These are phyloP conservation scores for Populus tomentosa DNA, from an alignment of 441 rosid genomes.

Conservation along the genomic window DNA sequence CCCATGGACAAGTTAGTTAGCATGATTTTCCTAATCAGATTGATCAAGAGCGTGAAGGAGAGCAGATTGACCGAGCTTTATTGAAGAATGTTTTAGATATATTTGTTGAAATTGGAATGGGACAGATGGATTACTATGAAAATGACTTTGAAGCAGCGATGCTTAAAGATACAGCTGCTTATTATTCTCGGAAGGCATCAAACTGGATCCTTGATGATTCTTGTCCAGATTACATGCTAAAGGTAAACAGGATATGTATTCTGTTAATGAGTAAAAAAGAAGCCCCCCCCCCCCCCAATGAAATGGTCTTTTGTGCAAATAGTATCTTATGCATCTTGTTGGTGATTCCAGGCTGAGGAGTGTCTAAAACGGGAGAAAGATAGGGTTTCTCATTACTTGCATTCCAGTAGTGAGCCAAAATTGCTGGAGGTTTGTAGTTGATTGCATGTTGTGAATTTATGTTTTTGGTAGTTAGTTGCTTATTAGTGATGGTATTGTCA, in stretches of 20 bases:
- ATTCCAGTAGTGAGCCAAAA: conserved; percentile 84
- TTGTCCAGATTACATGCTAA: conserved; percentile 86
- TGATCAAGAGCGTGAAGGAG: conserved; percentile 94
- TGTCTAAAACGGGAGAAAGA: conserved; percentile 92
- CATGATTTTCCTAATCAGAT: conserved; percentile 36
- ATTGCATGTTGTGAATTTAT: not conserved
- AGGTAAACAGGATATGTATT: conserved; percentile 29
- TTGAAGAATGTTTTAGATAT: conserved; percentile 87
- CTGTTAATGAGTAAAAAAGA: not conserved
- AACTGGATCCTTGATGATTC: conserved; percentile 90
- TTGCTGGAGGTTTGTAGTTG: conserved; percentile 69
- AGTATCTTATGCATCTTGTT: conserved; percentile 8
- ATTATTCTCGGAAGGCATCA: conserved; percentile 88
- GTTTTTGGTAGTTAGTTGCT: not conserved
- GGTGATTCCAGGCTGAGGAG: conserved; percentile 74
- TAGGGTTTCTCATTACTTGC: conserved; percentile 86
- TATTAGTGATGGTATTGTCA: not conserved
- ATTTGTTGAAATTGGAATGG: conserved; percentile 95
- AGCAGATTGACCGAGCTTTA: conserved; percentile 80
- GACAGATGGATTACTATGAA: conserved; percentile 70
- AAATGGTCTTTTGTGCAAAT: not conserved
- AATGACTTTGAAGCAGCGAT: conserved; percentile 72
- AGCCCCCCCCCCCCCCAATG: not conserved
- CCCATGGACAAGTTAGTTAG: not conserved
- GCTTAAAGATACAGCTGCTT: conserved; percentile 78